These are phyloP conservation scores for Brasenia schreberi DNA, from an alignment of 164 flowering plant genomes.

Conservation along the genomic window DNA sequence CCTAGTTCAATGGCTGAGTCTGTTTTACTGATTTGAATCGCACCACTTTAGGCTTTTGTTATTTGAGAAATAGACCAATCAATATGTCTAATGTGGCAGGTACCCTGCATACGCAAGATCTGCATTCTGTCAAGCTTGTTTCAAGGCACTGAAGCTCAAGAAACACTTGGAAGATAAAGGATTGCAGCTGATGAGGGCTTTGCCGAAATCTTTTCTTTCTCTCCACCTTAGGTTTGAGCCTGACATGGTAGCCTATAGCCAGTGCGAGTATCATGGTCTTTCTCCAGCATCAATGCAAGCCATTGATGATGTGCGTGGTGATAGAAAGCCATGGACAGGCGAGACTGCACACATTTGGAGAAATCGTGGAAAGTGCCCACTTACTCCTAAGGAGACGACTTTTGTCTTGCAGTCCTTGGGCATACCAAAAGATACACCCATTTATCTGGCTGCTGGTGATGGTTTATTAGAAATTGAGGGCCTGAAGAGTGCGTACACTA, in stretches of 20 bases:
- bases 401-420: conserved; percentile 58
- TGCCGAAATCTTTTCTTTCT: conserved; percentile 87
- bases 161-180: conserved; percentile 54
- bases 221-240: conserved; percentile 98
- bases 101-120: conserved; percentile 77
- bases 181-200: conserved; percentile 53
- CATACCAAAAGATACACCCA: conserved; percentile 66
- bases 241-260: conserved; percentile 98
- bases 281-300: conserved; percentile 51
- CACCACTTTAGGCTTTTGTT: too few relatives aligned
- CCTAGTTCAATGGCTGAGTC: too few relatives aligned
- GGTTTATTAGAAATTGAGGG: conserved; percentile 86
- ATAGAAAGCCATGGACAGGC: conserved; percentile 84
- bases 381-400: conserved; percentile 84
- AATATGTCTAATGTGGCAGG: conserved; percentile 16
- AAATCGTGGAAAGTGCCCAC: conserved; percentile 89
- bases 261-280: conserved; percentile 59
- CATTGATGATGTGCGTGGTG: conserved; percentile 60
- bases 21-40: too few relatives aligned
- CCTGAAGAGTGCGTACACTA: conserved; percentile 59
- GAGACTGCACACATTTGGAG: conserved; percentile 74
- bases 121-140: conserved; percentile 88
- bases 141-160: conserved; percentile 63
- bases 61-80: too few relatives aligned
- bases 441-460: conserved; percentile 93